Percentiles rank a stretch among this genome's conserved stretches.
Evolutionary conservation across 2,329 filamentous ascomycete species (phyloP).

Genomic region (Cytospora paraplurivora): DNA sequence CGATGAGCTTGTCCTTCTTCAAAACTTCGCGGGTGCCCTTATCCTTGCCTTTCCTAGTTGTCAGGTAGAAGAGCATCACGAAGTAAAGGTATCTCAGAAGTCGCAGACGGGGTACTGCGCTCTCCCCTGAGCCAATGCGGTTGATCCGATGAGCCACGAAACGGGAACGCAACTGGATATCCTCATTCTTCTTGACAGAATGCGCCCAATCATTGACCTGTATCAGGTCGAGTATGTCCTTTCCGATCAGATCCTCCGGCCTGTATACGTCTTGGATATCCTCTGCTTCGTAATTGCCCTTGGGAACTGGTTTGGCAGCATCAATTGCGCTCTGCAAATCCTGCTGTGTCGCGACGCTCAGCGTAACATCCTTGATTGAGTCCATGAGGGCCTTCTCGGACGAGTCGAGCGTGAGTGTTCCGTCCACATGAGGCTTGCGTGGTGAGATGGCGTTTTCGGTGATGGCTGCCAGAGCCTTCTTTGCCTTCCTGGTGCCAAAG

Average conservation of each 20-base stretch:
- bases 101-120: constrained; percentile 55
- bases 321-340: constrained; percentile 67
- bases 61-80: constrained; percentile 56
- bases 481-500: constrained; percentile 85
- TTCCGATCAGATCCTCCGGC: constrained; percentile 65
- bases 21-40: constrained; percentile 56
- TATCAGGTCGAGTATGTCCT: constrained; percentile 66
- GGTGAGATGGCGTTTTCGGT: constrained; percentile 70
- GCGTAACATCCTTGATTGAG: constrained; percentile 62
- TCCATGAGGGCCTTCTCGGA: constrained; percentile 63
- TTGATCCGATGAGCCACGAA: constrained; percentile 68
- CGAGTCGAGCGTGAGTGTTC: constrained; percentile 54
- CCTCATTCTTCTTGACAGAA: constrained; percentile 58
- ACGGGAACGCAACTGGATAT: constrained; percentile 58
- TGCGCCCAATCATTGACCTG: constrained; percentile 76
- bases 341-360: constrained; percentile 67
- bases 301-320: constrained; percentile 71
- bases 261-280: constrained; percentile 75
- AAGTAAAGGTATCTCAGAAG: constrained; percentile 63
- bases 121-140: constrained; percentile 54
- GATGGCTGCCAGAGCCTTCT: constrained; percentile 71
- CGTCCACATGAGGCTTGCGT: constrained; percentile 38
- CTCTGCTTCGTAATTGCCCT: constrained; percentile 66
- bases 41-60: constrained; percentile 48
- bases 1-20: constrained; percentile 61